phyloP scores from a whole-genome alignment of 495 filamentous ascomycete genomes.

The Geopyxis carbonaria region DNA sequence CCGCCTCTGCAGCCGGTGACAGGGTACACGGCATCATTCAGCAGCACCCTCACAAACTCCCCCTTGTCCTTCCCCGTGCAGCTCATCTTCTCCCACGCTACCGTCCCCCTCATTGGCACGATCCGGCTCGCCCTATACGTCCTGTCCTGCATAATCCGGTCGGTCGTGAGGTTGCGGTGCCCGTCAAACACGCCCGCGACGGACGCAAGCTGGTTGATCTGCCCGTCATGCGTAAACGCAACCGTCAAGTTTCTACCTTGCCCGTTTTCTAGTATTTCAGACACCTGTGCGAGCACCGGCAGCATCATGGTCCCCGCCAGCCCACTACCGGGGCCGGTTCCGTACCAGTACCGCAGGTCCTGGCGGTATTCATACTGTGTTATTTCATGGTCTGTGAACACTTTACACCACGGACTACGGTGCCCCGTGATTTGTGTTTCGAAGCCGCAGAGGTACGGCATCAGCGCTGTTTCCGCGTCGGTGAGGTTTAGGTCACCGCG shows the following conservation, averaged over 20 bases:
- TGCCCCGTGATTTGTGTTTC: no score
- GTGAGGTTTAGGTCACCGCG: no score
- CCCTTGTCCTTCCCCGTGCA: conserved; percentile 16
- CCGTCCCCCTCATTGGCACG: conserved; percentile 39
- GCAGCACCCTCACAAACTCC: conserved; percentile 31
- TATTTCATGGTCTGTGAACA: no score
- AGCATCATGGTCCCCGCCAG: no score
- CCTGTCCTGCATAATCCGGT: conserved; percentile 26
- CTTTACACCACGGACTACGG: no score
- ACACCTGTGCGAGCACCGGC: no score
- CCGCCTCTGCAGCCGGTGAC: not conserved
- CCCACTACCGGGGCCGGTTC: no score
- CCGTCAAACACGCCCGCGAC: conserved; percentile 38
- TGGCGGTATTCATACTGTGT: no score
- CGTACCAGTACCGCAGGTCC: no score
- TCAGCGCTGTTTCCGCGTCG: no score
- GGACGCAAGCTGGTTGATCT: conserved; percentile 38
- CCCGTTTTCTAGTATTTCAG: no score
- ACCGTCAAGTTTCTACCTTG: conserved; percentile 26
- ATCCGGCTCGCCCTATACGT: conserved; percentile 32
- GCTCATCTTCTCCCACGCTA: conserved; percentile 36
- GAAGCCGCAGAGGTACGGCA: no score
- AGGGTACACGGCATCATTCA: conserved; percentile 40
- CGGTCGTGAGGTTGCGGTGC: conserved; percentile 29
- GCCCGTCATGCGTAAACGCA: conserved; percentile 42